phyloP scores from a whole-genome alignment of 805 yeast genomes.

The Starmerella etchellsii region DNA sequence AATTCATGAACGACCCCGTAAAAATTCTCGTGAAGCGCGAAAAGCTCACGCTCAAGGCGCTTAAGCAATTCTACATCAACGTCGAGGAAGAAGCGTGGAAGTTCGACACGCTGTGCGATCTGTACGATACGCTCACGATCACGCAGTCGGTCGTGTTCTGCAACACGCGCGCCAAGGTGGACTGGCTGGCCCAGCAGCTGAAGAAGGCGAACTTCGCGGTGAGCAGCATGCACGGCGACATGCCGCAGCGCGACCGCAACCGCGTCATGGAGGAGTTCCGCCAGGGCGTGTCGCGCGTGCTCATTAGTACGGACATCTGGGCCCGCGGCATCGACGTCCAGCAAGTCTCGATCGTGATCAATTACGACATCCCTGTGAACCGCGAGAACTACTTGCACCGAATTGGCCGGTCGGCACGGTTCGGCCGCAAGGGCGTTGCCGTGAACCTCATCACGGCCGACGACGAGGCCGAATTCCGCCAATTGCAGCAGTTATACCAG shows the following conservation, averaged over 20 bases:
- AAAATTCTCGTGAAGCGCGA: conserved; percentile 90
- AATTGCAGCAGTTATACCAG: conserved; percentile 75
- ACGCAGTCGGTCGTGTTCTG: conserved; percentile 98
- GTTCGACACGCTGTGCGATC: conserved; percentile 85
- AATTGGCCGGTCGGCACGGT: conserved; percentile 96
- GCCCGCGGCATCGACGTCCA: conserved; percentile 99
- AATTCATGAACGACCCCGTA: conserved; percentile 87
- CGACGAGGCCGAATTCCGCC: conserved; percentile 63
- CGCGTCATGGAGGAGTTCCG: conserved; percentile 91
- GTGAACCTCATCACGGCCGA: conserved; percentile 80
- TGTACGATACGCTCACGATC: conserved; percentile 87
- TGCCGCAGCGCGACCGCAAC: conserved; percentile 92
- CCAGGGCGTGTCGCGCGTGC: conserved; percentile 79
- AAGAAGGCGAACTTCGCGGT: conserved; percentile 76
- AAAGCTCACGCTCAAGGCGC: conserved; percentile 86
- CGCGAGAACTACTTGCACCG: conserved; percentile 94
- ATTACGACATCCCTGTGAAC: conserved; percentile 87
- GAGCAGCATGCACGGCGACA: conserved; percentile 92
- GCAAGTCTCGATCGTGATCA: conserved; percentile 90
- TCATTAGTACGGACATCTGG: conserved; percentile 93
- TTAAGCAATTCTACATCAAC: conserved; percentile 79
- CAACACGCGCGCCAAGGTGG: conserved; percentile 91
- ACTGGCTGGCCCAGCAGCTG: conserved; percentile 73
- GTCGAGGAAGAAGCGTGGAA: conserved; percentile 91
- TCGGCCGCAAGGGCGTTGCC: conserved; percentile 94